Evolutionary conservation across 805 yeast genomes (phyloP), one percentile per base, ranked within the genome.

Genomic region (Yarrowia sp.): DNA sequence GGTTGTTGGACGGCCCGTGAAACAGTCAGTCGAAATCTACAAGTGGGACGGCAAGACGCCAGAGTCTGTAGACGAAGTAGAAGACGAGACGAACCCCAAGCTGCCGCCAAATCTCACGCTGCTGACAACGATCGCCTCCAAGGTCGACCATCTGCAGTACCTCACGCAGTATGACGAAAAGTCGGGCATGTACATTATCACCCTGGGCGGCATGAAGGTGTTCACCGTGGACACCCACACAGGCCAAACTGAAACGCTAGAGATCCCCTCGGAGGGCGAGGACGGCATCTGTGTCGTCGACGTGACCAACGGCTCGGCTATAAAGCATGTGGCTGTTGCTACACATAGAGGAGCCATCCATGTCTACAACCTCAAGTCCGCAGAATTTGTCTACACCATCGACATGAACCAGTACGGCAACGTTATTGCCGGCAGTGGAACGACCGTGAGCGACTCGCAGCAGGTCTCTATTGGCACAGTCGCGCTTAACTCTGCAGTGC

Each of bases 371-470:
- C 42, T 51, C 32, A 33, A 51, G 32, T 24, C 58, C 6, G 22
- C 58, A 1, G 42, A 22, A 5, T 24, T 6, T 14, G 42, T 25
- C 21, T 55, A 55, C 35, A 29, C 61, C 10, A 38, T 55, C 6
- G 47, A 55, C 29, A 55, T 55, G 61, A 55, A 39, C 27, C 61
- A 55, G 47, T 55, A 55, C n/a, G 61, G 61, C 9, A 55, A 55
- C 18, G 61, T 55, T 18, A 55, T 55, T 31, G 46, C 61, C 2
- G 61, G 61, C 2, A 55, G 61, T 16, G 61, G 61, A 14, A 55
- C 47, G 3, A 55, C 61, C 1, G 47, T 55, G 6, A 38, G 47
- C n/a, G 47, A 39, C 18, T 25, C 61, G 4, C 61, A 55, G 29
- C 47, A 38, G 21, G 61, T 55, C 9, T 29, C 38, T 14, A 55